A percentile compares a stretch with the other conserved stretches of the same genome.
Conservation (phyloP, 805 yeast genomes). For the Metschnikowia proteae region DNA sequence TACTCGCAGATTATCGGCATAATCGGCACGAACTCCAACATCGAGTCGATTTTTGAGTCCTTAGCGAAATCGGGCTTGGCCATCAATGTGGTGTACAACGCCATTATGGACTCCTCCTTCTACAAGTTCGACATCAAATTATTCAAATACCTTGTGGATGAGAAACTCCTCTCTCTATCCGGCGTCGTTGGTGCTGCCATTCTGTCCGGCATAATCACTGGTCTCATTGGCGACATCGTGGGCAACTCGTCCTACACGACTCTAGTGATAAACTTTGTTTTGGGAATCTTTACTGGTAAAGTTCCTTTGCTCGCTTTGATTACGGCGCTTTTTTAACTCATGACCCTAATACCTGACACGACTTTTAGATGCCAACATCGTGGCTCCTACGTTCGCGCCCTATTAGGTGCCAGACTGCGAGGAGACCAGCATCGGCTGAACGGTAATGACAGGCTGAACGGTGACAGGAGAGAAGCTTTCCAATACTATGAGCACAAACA, state of each 20-base stretch:
- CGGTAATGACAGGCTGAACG: too few relatives aligned
- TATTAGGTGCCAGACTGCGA: too few relatives aligned
- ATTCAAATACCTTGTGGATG: slow-evolving; percentile 14
- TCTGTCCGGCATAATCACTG: slow-evolving; percentile 13
- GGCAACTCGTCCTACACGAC: slow-evolving; percentile 12
- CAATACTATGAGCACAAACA: too few relatives aligned
- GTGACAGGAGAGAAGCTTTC: too few relatives aligned
- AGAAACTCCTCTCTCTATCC: slow-evolving; percentile 13
- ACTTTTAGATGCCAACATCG: too few relatives aligned
- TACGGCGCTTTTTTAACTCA: slow-evolving; percentile 4
- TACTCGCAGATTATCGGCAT: slow-evolving; percentile 16
- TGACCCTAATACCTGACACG: background rate
- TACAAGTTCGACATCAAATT: slow-evolving; percentile 19
- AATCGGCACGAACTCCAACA: slow-evolving; percentile 17
- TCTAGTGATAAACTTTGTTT: slow-evolving; percentile 12
- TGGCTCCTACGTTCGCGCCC: too few relatives aligned
- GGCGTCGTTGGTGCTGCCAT: slow-evolving; percentile 11
- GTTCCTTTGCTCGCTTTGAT: slow-evolving; percentile 12
- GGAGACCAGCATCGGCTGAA: too few relatives aligned
- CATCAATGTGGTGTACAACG: slow-evolving; percentile 16
- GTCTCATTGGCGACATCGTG: slow-evolving; percentile 11
- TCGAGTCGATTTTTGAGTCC: slow-evolving; percentile 20
- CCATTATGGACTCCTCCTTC: slow-evolving; percentile 17
- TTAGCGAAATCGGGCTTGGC: slow-evolving; percentile 24
- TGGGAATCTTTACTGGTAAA: slow-evolving; percentile 13